These are phyloP conservation scores for Phascolomyces articulosus DNA, from an alignment of 371 early-diverging fungal genomes.

Conservation along the genomic window DNA sequence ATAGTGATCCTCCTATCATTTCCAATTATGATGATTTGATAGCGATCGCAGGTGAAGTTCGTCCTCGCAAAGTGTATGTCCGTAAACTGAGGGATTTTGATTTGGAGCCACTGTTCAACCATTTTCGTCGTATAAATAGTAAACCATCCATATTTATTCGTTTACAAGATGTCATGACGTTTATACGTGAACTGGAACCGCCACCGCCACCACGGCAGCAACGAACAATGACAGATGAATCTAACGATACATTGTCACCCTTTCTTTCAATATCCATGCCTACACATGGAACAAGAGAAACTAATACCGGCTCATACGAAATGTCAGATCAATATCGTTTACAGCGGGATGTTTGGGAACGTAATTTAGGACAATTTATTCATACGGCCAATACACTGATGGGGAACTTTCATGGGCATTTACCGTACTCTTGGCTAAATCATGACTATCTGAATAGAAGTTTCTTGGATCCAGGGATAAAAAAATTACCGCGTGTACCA, in stretches of 20 bases:
- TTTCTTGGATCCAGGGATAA: neutral
- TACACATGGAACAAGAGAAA: neutral
- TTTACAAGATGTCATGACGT: constrained; percentile 4
- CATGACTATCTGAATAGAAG: neutral
- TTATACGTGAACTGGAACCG: constrained; percentile 1
- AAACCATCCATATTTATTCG: neutral
- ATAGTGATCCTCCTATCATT: neutral
- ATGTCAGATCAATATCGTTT: neutral
- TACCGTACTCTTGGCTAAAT: constrained; percentile 15
- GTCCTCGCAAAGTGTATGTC: neutral
- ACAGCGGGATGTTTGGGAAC: neutral
- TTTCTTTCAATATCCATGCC: neutral
- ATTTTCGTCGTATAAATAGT: neutral
- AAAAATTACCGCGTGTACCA: constrained; percentile 10
- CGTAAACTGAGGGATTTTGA: neutral
- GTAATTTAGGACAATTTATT: constrained; percentile 1
- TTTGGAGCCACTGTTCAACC: constrained; percentile 11
- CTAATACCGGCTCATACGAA: neutral
- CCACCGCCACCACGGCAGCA: neutral
- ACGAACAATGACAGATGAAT: neutral
- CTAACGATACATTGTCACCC: too few relatives aligned
- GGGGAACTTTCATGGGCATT: constrained; percentile 15
- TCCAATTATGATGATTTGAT: neutral
- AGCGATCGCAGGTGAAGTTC: neutral
- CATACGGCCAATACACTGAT: constrained; percentile 11